phyloP scores from a whole-genome alignment of 2,329 filamentous ascomycete genomes.

The Eurotiales sp. region DNA sequence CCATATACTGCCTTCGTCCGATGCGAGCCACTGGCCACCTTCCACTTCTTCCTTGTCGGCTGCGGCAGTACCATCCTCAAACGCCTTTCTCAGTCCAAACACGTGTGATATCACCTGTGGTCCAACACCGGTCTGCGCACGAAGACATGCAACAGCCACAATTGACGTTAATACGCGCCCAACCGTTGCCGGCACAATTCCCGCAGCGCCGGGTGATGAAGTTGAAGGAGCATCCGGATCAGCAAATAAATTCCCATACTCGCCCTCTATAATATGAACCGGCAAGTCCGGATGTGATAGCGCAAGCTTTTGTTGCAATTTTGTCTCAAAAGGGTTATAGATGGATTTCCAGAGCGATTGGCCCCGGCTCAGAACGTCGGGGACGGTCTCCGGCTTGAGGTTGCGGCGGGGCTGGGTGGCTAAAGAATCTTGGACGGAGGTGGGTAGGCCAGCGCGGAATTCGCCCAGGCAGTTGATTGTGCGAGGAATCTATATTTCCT shows the following conservation, averaged over 20 bases:
- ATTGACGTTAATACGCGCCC: constrained; percentile 70
- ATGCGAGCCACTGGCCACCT: constrained; percentile 14
- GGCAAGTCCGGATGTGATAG: constrained; percentile 77
- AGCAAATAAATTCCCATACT: constrained; percentile 71
- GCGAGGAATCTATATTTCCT: constrained; percentile 71
- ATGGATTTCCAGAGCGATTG: constrained; percentile 69
- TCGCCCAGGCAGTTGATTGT: constrained; percentile 77
- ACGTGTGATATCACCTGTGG: constrained; percentile 79
- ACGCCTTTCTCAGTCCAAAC: constrained; percentile 73
- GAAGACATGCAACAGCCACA: constrained; percentile 68
- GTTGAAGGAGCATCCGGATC: constrained; percentile 57
- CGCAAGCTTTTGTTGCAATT: constrained; percentile 67
- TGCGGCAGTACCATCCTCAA: constrained; percentile 62
- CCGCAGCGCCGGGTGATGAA: no score
- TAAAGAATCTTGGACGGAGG: constrained; percentile 27
- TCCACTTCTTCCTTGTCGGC: constrained; percentile 48
- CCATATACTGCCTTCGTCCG: constrained; percentile 63
- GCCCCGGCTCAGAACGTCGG: constrained; percentile 56
- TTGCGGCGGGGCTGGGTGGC: constrained; percentile 17
- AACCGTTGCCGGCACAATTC: constrained; percentile 45
- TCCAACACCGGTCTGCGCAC: constrained; percentile 75
- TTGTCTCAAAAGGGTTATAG: constrained; percentile 69
- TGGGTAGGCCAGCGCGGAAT: constrained; percentile 62
- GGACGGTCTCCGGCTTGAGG: constrained; percentile 52
- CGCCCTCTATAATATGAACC: constrained; percentile 69